These are phyloP conservation scores for Rubia occidens DNA, from an alignment of 305 asterid species.

Conservation along the genomic window DNA sequence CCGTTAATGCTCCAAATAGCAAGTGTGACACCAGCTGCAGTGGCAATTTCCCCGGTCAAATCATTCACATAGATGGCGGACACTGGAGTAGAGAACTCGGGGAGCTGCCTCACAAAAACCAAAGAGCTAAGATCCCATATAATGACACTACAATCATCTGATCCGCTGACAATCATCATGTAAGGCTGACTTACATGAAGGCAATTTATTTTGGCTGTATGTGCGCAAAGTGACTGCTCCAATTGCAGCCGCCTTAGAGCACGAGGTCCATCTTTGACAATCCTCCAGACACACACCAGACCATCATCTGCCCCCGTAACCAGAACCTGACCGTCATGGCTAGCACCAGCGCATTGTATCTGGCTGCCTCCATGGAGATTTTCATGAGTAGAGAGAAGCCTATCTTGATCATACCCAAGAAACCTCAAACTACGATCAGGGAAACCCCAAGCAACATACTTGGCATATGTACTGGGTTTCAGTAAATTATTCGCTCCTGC, in stretches of 20 bases:
- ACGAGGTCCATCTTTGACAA: conserved; percentile 70
- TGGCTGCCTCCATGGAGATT: conserved; percentile 95
- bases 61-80: conserved; percentile 81
- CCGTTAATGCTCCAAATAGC: conserved; percentile 97
- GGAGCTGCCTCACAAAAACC: conserved; percentile 80
- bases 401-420: conserved; percentile 78
- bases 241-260: conserved; percentile 46
- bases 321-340: conserved; percentile 80
- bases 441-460: conserved; percentile 89
- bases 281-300: conserved; percentile 76
- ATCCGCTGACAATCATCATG: conserved; percentile 95
- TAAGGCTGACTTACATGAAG: conserved; percentile 91
- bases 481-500: conserved; percentile 70
- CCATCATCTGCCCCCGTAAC: conserved; percentile 96
- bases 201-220: conserved; percentile 75
- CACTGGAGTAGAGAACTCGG: conserved; percentile 78
- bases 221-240: conserved; percentile 86
- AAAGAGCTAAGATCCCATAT: conserved; percentile 95
- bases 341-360: conserved; percentile 82
- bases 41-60: conserved; percentile 76
- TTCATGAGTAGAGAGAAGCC: conserved; percentile 90
- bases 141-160: conserved; percentile 84
- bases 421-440: conserved; percentile 94
- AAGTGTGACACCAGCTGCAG: conserved; percentile 95
- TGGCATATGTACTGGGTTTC: conserved; percentile 73